Evolutionary conservation across 2,329 filamentous ascomycete genomes (phyloP).

Genomic region (Daldinia eschscholtzii): DNA sequence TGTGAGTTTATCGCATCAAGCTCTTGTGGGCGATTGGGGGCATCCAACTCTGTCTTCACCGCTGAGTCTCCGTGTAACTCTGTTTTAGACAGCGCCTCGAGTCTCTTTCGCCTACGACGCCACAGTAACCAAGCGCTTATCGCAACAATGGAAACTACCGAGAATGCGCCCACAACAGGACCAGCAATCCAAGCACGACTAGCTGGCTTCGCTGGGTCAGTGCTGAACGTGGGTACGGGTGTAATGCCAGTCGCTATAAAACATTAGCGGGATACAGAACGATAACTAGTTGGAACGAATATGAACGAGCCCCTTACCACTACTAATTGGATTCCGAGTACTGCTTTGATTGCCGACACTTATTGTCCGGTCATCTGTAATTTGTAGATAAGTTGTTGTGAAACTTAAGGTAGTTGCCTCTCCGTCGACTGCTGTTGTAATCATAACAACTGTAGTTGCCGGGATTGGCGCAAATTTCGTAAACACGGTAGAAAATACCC

Average conservation of each 20-base stretch:
- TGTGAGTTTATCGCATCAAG: background rate
- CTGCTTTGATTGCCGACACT: background rate
- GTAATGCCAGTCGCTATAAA: background rate
- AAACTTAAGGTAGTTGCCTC: background rate
- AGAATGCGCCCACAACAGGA: slow-evolving; percentile 21
- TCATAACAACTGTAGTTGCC: slow-evolving; percentile 14
- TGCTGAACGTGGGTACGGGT: background rate
- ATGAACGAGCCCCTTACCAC: slow-evolving; percentile 6
- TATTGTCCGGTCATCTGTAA: background rate
- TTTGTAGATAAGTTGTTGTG: slow-evolving; percentile 28
- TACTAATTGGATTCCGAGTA: background rate
- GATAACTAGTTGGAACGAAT: background rate
- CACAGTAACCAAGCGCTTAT: slow-evolving; percentile 18
- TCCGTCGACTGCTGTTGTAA: slow-evolving; percentile 10
- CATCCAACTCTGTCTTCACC: slow-evolving; percentile 23
- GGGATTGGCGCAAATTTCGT: slow-evolving; percentile 18
- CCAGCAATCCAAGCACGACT: slow-evolving; percentile 33
- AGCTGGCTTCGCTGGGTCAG: background rate
- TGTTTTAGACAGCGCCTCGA: background rate
- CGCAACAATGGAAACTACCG: slow-evolving; percentile 4
- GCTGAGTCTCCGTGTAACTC: slow-evolving; percentile 20
- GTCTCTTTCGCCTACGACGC: slow-evolving; percentile 14
- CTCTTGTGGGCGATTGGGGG: slow-evolving; percentile 21
- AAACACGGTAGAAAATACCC: slow-evolving; percentile 3
- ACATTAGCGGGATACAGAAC: background rate